Evolutionary conservation across 2,329 filamentous ascomycete species (phyloP).

Genomic region (Chaetomium globosum): DNA sequence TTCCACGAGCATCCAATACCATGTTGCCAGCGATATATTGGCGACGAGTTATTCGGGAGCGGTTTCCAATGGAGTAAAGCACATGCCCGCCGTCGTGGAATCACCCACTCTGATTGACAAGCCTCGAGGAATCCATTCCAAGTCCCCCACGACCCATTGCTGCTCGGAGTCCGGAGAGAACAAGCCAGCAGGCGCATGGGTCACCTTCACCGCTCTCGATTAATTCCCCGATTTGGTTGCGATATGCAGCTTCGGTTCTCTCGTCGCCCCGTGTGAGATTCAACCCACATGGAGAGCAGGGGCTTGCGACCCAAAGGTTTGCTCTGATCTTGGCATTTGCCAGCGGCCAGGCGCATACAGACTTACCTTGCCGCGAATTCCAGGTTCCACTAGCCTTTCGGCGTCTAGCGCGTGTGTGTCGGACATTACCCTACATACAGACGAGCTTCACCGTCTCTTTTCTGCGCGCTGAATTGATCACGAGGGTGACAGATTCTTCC

Average conservation of each 20-base stretch:
- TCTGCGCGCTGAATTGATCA: conserved; percentile 14
- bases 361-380: conserved; percentile 7
- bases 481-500: conserved; percentile 23
- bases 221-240: conserved; percentile 19
- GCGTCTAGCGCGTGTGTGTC: conserved; percentile 18
- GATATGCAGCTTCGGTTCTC: conserved; percentile 12
- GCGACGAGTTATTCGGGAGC: neutral
- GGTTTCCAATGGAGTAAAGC: conserved; percentile 7
- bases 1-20: conserved; percentile 12
- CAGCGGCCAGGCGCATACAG: conserved; percentile 8
- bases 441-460: conserved; percentile 24
- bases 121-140: conserved; percentile 10
- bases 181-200: conserved; percentile 1
- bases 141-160: neutral
- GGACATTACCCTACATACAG: too few species aligned
- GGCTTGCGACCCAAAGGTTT: conserved; percentile 15
- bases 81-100: conserved; percentile 29
- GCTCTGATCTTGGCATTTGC: conserved; percentile 23
- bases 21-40: conserved; percentile 5
- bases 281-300: conserved; percentile 22
- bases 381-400: conserved; percentile 19
- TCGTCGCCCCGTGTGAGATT: conserved; percentile 24
- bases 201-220: conserved; percentile 24
- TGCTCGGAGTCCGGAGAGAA: conserved; percentile 17
- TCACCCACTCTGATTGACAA: conserved; percentile 24